Conservation (phyloP, 2,329 filamentous ascomycete species). For the Aspergillus latus region DNA sequence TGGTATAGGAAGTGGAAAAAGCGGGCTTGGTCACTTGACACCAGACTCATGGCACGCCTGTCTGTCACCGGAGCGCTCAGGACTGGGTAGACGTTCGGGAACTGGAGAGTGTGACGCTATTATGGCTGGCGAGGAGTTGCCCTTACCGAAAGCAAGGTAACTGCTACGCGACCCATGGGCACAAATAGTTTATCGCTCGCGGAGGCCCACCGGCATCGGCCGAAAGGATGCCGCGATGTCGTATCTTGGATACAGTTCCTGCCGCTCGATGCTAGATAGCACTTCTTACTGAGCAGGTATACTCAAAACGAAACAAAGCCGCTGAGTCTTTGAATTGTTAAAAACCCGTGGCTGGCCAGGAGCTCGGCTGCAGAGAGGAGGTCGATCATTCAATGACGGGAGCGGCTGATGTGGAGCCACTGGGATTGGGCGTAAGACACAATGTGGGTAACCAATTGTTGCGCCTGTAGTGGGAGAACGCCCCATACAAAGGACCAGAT, state of each 20-base stretch:
- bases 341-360: background rate
- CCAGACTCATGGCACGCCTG: constrained; percentile 19
- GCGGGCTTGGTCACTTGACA: constrained; percentile 43
- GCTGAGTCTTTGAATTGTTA: background rate
- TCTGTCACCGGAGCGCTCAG: constrained; percentile 15
- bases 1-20: constrained; percentile 32
- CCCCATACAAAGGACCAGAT: constrained; percentile 19
- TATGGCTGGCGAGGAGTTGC: constrained; percentile 2
- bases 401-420: constrained; percentile 23
- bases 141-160: constrained; percentile 20
- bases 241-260: background rate
- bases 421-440: constrained; percentile 20
- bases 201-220: background rate
- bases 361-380: constrained; percentile 4
- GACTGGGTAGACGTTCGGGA: background rate
- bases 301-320: background rate
- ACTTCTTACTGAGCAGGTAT: too few relatives aligned
- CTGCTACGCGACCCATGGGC: constrained; percentile 7
- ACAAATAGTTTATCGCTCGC: background rate
- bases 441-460: constrained; percentile 12
- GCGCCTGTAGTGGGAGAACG: constrained; percentile 9
- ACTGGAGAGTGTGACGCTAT: constrained; percentile 8
- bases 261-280: too few relatives aligned
- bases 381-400: constrained; percentile 22
- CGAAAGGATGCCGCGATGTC: background rate